Conservation (phyloP, 257 asterid genomes). For the Mentha longifolia region DNA sequence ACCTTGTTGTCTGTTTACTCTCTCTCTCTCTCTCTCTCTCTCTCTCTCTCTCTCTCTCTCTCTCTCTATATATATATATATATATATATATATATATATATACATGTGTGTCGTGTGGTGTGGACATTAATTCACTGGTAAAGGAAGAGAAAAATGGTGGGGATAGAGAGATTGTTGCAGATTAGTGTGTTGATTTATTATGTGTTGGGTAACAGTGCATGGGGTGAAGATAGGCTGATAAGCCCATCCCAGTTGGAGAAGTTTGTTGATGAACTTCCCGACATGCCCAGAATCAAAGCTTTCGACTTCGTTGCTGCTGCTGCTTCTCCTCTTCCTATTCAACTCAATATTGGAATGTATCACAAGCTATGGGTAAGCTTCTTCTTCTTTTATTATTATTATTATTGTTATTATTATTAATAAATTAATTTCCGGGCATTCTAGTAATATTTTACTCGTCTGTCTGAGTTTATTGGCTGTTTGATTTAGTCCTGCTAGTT, state of each 20-base stretch:
- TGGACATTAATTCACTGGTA: too few relatives aligned
- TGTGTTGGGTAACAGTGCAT: constrained; percentile 21
- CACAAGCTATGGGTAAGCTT: constrained; percentile 73
- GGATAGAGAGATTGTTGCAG: not conserved
- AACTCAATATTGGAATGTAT: constrained; percentile 72
- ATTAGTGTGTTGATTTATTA: too few relatives aligned
- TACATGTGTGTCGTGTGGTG: too few relatives aligned
- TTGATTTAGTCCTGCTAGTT: not conserved
- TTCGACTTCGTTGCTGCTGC: constrained; percentile 44
- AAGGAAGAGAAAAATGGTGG: constrained; percentile 26
- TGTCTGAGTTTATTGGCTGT: not conserved
- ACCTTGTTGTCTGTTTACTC: not conserved
- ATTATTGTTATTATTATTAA: too few relatives aligned
- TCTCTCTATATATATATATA: not conserved
- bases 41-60: too few relatives aligned
- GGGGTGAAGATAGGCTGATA: constrained; percentile 45
- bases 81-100: too few relatives aligned
- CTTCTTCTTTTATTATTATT: not conserved
- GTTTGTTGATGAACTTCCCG: constrained; percentile 75
- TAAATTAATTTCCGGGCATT: not conserved
- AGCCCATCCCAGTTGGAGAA: constrained; percentile 53
- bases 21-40: too few relatives aligned
- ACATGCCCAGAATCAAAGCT: constrained; percentile 75
- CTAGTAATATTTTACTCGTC: not conserved
- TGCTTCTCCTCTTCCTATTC: constrained; percentile 42